These are phyloP conservation scores for Paraconiothyrium sp. DNA, from an alignment of 2,329 filamentous ascomycete species.

Conservation along the genomic window DNA sequence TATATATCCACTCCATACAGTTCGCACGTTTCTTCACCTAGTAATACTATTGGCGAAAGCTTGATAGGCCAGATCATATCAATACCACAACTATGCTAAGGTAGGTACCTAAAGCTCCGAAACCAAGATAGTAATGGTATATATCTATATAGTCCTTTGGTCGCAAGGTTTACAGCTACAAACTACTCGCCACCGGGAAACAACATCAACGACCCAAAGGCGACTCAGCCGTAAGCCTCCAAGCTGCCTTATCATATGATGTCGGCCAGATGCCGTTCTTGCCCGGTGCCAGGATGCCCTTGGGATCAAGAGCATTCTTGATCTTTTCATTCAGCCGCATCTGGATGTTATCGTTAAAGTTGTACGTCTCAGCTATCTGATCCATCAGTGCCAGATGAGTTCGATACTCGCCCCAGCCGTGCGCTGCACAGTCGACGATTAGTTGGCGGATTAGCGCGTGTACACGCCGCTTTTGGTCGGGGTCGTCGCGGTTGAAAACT, in stretches of 20 bases:
- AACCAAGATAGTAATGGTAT: too few species aligned
- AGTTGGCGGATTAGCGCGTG: constrained; percentile 36
- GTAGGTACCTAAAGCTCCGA: too few species aligned
- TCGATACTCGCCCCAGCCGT: constrained; percentile 57
- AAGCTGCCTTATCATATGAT: too few species aligned
- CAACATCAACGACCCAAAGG: too few species aligned
- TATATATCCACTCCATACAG: not conserved
- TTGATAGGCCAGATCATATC: too few species aligned
- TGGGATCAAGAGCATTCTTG: constrained; percentile 58
- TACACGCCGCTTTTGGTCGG: constrained; percentile 29
- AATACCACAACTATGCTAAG: too few species aligned
- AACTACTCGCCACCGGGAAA: too few species aligned
- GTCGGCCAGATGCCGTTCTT: constrained; percentile 31
- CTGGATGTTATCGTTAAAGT: constrained; percentile 53
- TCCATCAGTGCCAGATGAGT: constrained; percentile 59
- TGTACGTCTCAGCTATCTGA: constrained; percentile 57
- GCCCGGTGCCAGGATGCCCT: constrained; percentile 37
- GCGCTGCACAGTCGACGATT: constrained; percentile 50
- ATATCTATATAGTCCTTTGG: too few species aligned
- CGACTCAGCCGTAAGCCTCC: too few species aligned
- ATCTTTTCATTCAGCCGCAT: constrained; percentile 56
- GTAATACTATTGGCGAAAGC: too few species aligned
- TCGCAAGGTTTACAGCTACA: too few species aligned
- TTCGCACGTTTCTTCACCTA: too few species aligned
- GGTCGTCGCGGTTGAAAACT: constrained; percentile 38